Evolutionary conservation across 768 basidiomycete genomes (phyloP).

Genomic region (Galerina marginata): DNA sequence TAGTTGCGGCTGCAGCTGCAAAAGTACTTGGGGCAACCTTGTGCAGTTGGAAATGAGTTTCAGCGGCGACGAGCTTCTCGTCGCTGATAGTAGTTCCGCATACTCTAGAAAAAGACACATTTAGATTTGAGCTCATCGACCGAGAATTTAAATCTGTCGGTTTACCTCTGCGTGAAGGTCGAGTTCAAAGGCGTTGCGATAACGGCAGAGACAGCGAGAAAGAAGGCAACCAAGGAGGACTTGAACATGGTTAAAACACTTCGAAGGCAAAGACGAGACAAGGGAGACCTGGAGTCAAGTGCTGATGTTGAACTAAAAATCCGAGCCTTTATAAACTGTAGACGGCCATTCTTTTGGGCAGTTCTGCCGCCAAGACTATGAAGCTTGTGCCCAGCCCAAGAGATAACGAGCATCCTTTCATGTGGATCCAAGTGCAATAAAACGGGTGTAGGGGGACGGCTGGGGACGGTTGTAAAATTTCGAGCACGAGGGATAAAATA

Average conservation of each 20-base stretch:
- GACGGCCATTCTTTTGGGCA: too few species aligned
- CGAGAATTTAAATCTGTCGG: not conserved
- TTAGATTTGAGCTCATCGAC: not conserved
- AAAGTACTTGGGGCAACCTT: conserved; percentile 34
- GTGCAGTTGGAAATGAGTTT: conserved; percentile 48
- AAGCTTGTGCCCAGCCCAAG: too few species aligned
- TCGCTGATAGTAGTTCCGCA: conserved; percentile 47
- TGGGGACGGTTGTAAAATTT: too few species aligned
- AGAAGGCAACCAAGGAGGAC: conserved; percentile 28
- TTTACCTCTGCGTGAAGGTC: conserved; percentile 23
- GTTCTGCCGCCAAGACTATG: too few species aligned
- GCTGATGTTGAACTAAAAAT: too few species aligned
- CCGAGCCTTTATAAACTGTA: too few species aligned
- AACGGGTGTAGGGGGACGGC: too few species aligned
- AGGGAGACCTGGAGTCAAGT: too few species aligned
- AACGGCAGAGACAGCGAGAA: conserved; percentile 33
- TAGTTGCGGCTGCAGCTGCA: conserved; percentile 16
- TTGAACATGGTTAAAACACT: conserved; percentile 28
- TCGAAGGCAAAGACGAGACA: too few species aligned
- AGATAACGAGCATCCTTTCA: too few species aligned
- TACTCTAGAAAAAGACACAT: conserved; percentile 21
- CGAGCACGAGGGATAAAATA: too few species aligned
- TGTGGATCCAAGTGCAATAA: too few species aligned
- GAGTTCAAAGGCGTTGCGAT: conserved; percentile 34
- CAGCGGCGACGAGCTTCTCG: conserved; percentile 37